These are phyloP conservation scores for Hypsizygus ulmarius DNA, from an alignment of 1,284 basidiomycete genomes.

Conservation along the genomic window DNA sequence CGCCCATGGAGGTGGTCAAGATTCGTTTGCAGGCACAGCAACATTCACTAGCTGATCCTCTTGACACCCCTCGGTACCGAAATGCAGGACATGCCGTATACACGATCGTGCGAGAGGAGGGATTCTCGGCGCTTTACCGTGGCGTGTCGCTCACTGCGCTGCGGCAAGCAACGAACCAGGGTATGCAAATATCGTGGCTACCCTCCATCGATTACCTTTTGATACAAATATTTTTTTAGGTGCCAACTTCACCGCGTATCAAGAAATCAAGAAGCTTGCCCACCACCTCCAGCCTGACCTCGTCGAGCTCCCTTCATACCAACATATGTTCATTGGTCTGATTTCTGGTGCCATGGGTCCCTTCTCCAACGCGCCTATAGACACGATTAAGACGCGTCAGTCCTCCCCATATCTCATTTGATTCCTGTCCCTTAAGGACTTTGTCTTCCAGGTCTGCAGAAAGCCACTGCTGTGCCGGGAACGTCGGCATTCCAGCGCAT, in stretches of 20 bases:
- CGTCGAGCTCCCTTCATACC: constrained; percentile 84
- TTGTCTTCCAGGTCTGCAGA: constrained; percentile 69
- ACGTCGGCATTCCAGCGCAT: constrained; percentile 80
- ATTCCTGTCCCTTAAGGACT: constrained; percentile 13
- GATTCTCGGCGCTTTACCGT: constrained; percentile 82
- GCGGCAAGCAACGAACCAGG: constrained; percentile 98
- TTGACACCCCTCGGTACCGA: constrained; percentile 91
- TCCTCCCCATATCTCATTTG: constrained; percentile 17
- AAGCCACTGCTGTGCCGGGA: constrained; percentile 75
- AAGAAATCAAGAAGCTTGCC: constrained; percentile 89
- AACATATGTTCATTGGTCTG: constrained; percentile 92
- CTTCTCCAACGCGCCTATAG: constrained; percentile 95
- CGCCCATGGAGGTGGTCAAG: constrained; percentile 99
- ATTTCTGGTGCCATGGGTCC: constrained; percentile 98
- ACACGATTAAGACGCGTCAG: constrained; percentile 94
- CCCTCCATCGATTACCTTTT: too few relatives aligned
- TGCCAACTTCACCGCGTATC: constrained; percentile 98
- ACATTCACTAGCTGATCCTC: constrained; percentile 95
- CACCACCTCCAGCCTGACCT: constrained; percentile 75
- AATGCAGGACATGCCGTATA: constrained; percentile 98
- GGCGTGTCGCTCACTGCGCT: constrained; percentile 93
- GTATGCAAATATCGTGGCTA: constrained; percentile 38
- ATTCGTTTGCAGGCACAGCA: constrained; percentile 98
- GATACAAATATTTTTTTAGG: too few relatives aligned
- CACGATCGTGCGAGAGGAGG: constrained; percentile 94